Evolutionary conservation across 805 yeast genomes (phyloP).

Genomic region (Metschnikowia lachancei): DNA sequence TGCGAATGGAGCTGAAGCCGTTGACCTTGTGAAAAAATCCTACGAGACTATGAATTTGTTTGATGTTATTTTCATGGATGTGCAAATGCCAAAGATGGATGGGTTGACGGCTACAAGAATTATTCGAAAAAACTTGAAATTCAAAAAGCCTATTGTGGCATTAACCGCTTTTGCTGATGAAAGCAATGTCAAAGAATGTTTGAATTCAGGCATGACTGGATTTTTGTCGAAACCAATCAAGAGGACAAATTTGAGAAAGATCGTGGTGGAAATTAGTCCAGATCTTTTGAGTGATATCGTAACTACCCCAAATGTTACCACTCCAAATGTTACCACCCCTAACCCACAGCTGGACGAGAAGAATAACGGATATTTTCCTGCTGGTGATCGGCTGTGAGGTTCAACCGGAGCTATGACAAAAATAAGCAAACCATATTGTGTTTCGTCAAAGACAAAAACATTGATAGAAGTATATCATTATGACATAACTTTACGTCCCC

Average conservation of each 20-base stretch:
- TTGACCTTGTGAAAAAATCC: slow-evolving; percentile 57
- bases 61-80: slow-evolving; percentile 91
- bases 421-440: no score
- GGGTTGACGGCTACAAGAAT: slow-evolving; percentile 80
- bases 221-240: slow-evolving; percentile 86
- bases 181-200: slow-evolving; percentile 79
- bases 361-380: background rate
- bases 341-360: slow-evolving; percentile 10
- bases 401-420: no score
- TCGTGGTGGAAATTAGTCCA: slow-evolving; percentile 49
- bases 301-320: slow-evolving; percentile 27
- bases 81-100: slow-evolving; percentile 93
- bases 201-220: slow-evolving; percentile 89
- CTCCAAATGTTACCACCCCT: background rate
- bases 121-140: slow-evolving; percentile 62
- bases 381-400: no score
- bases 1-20: slow-evolving; percentile 88
- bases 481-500: no score
- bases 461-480: no score
- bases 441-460: no score
- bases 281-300: slow-evolving; percentile 31
- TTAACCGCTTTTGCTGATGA: slow-evolving; percentile 95
- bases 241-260: slow-evolving; percentile 61
- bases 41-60: slow-evolving; percentile 41
- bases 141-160: slow-evolving; percentile 79